Percentiles rank a stretch among this genome's conserved stretches.
These are phyloP conservation scores for Vigna unguiculata DNA, from an alignment of 306 rosid species.

Conservation along the genomic window DNA sequence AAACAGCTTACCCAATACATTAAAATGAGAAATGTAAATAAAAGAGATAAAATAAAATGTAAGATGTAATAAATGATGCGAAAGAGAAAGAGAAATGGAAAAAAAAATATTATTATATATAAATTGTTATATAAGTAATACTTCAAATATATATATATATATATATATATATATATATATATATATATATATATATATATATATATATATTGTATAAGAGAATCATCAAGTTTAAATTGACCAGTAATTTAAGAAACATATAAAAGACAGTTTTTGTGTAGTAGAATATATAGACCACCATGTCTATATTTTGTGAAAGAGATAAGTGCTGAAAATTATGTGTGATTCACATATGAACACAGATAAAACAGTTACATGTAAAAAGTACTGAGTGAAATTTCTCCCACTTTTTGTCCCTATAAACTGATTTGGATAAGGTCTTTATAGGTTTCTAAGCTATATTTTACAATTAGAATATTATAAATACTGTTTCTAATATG, in stretches of 20 bases:
- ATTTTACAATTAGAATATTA: background rate
- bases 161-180: no score
- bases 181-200: no score
- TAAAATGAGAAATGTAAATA: no score
- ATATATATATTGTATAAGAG: no score
- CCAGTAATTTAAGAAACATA: background rate
- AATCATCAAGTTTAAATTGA: no score
- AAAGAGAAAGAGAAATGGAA: no score
- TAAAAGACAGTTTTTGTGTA: background rate
- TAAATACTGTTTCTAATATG: background rate
- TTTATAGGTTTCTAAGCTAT: background rate
- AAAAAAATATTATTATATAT: no score
- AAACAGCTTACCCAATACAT: no score
- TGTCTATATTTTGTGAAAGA: background rate
- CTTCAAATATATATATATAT: no score
- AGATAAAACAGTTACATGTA: slow-evolving; percentile 1
- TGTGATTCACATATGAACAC: background rate
- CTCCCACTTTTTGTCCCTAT: slow-evolving; percentile 22
- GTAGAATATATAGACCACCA: background rate
- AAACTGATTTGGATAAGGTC: background rate
- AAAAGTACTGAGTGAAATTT: background rate
- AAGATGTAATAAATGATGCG: no score
- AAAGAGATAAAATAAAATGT: no score
- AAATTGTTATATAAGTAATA: no score
- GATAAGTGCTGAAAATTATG: background rate